Evolutionary conservation across 768 basidiomycete species (phyloP).

Genomic region (Macrolepiota dolichaula): DNA sequence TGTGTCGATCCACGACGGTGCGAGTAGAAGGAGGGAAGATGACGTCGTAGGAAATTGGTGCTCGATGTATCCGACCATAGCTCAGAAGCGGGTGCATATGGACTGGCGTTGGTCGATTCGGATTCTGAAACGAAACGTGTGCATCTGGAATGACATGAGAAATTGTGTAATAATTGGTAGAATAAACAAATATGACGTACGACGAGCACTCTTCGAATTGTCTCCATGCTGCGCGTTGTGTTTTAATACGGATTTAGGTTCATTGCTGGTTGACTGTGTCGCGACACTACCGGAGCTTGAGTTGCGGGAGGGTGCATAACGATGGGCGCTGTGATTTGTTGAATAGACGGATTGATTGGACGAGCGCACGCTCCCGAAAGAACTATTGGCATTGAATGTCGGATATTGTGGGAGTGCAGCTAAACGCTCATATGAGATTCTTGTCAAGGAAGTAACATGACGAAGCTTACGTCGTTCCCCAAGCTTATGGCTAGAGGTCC

Average conservation of each 20-base stretch:
- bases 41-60: constrained; percentile 63
- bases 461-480: constrained; percentile 40
- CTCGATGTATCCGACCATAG: constrained; percentile 48
- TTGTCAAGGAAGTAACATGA: constrained; percentile 1
- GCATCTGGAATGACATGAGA: constrained; percentile 19
- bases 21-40: constrained; percentile 53
- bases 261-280: constrained; percentile 21
- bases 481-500: constrained; percentile 40
- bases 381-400: constrained; percentile 20
- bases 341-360: constrained; percentile 47
- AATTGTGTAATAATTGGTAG: background rate
- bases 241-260: constrained; percentile 44
- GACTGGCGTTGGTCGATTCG: constrained; percentile 31
- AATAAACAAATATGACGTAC: constrained; percentile 25
- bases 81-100: constrained; percentile 68
- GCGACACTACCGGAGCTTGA: constrained; percentile 38
- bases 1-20: constrained; percentile 53
- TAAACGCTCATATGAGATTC: constrained; percentile 13
- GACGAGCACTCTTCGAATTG: constrained; percentile 29
- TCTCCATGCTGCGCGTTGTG: constrained; percentile 40
- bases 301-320: constrained; percentile 30
- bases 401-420: constrained; percentile 20
- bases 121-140: constrained; percentile 32
- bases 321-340: constrained; percentile 21
- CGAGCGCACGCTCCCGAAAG: constrained; percentile 41